phyloP scores from a whole-genome alignment of 495 filamentous ascomycete species.

The Penicillium paradoxum region DNA sequence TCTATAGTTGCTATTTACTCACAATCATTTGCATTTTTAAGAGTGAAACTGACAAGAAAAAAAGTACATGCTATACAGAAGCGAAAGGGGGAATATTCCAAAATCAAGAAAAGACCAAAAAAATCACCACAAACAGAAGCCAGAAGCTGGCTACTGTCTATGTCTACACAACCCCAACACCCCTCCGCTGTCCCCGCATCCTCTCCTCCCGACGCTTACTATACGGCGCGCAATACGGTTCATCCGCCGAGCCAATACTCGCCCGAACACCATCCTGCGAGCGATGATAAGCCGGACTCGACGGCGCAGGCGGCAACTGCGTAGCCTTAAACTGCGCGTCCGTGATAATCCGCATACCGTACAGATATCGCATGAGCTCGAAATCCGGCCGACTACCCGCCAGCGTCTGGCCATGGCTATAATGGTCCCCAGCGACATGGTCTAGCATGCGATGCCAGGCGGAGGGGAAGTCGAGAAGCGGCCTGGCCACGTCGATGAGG shows the following conservation, averaged over 20 bases:
- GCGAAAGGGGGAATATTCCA: slow-evolving; percentile 10
- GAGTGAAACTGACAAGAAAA: neutral
- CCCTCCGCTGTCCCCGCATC: slow-evolving; percentile 35
- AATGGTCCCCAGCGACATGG: slow-evolving; percentile 36
- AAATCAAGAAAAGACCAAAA: neutral
- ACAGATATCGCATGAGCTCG: slow-evolving; percentile 45
- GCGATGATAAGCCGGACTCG: slow-evolving; percentile 42
- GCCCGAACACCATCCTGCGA: slow-evolving; percentile 40
- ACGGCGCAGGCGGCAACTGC: slow-evolving; percentile 39
- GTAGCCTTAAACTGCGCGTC: slow-evolving; percentile 45
- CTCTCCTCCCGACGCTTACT: slow-evolving; percentile 41
- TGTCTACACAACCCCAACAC: slow-evolving; percentile 29
- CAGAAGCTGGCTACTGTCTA: neutral
- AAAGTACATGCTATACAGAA: slow-evolving; percentile 4
- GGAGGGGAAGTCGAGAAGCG: slow-evolving; percentile 3
- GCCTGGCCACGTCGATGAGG: neutral
- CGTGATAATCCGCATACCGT: slow-evolving; percentile 37
- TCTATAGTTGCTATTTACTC: too few relatives aligned
- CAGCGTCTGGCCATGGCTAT: slow-evolving; percentile 36
- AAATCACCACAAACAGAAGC: neutral
- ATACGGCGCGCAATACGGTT: slow-evolving; percentile 44
- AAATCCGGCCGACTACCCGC: slow-evolving; percentile 40
- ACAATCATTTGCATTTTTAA: too few relatives aligned
- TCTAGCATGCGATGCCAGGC: slow-evolving; percentile 40
- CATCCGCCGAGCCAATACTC: slow-evolving; percentile 42